Percentiles rank a stretch among this genome's conserved stretches.
phyloP scores from a whole-genome alignment of 805 yeast genomes.

The Dipodascus albidus region DNA sequence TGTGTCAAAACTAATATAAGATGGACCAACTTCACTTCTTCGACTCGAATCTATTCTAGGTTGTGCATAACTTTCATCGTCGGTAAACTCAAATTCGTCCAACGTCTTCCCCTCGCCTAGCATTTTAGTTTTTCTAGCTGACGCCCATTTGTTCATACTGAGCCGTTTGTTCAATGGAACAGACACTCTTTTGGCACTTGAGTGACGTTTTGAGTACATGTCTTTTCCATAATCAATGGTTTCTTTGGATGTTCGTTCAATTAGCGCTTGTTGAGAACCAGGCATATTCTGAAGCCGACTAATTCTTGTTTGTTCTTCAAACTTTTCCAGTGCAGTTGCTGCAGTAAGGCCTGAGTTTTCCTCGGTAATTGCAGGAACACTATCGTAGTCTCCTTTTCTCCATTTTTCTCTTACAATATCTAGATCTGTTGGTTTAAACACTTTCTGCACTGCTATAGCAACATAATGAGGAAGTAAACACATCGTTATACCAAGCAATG shows the following conservation, averaged over 20 bases:
- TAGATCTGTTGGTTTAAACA: constrained; percentile 52
- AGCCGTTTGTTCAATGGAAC: not conserved
- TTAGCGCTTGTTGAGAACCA: constrained; percentile 3
- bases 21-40: not conserved
- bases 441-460: constrained; percentile 36
- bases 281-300: constrained; percentile 5
- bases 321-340: not conserved
- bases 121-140: not conserved
- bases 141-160: not conserved
- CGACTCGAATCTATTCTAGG: not conserved
- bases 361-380: constrained; percentile 5
- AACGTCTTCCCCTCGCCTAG: not conserved
- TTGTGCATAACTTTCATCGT: not conserved
- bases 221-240: constrained; percentile 3
- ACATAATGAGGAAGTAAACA: constrained; percentile 53
- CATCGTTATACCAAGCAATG: constrained; percentile 41
- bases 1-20: not conserved
- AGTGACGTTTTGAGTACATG: not conserved
- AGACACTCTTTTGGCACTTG: not conserved
- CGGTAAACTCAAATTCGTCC: not conserved
- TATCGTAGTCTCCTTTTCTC: constrained; percentile 37
- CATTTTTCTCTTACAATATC: constrained; percentile 61
- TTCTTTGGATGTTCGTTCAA: constrained; percentile 3
- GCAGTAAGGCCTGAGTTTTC: constrained; percentile 4
- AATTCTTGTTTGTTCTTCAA: constrained; percentile 5